Evolutionary conservation across 2,329 filamentous ascomycete species (phyloP), one percentile per base, ranked within the genome.

Genomic region (Talaromyces atroroseus): DNA sequence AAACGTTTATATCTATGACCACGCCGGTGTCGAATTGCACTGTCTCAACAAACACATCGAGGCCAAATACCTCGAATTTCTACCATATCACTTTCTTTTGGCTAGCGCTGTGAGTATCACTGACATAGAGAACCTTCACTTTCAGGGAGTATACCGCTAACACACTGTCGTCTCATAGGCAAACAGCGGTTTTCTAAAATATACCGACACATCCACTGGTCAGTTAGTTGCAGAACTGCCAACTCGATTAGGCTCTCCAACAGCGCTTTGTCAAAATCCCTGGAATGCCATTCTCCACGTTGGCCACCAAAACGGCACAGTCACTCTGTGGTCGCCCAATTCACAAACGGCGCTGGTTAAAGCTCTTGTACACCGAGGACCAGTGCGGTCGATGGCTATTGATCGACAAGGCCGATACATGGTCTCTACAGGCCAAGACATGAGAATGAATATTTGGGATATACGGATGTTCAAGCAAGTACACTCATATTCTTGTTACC

Each of bases 301-400:
- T 60, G 94, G 94, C 10, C 92, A 97, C 68, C 91, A 96, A 68
- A 97, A 97, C 68, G 94, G 94, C 57, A 89, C 90, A 2, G 91
- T 99, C 36, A 94, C 90, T 2, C 77, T 99, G 46, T 99, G 94
- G 94, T 96, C 92, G 2, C 94, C 94, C 2, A 99, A 96, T 73
- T 88, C 86, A 24, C 82, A 86, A 55, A 88, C 90, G 0, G 88
- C 94, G 0, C 80, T 96, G 7, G 92, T 96, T 50, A 97, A 96
- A 73, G 82, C 97, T 38, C 81, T 96, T 38, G 89, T 90, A 14
- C 92, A 99, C 74, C 83, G 84, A 57, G 94, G 94, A 5, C 94
- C 94, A 0, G 91, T 99, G 3, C 85, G 92, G 55, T 86, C 89
- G 11, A 71, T 96, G 49, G 89, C 90, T 1, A 80, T 97, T 44